Evolutionary conservation across 768 basidiomycete genomes (phyloP), one percentile per base, ranked within the genome.

Genomic region (Phanerochaete carnosa): DNA sequence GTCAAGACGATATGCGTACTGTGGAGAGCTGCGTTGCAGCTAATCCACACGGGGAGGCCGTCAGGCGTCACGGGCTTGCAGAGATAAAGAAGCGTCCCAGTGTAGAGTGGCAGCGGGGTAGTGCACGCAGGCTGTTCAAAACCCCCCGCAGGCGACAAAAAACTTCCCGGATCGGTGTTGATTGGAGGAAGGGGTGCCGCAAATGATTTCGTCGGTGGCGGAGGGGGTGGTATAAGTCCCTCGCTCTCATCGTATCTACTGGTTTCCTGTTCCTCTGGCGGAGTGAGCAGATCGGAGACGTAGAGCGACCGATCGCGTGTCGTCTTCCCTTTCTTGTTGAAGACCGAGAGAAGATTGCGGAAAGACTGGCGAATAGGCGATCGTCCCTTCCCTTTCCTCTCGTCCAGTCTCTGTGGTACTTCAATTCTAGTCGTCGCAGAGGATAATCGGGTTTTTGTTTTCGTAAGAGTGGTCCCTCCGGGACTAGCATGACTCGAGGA

Each of bases 281-380:
- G 15, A 32, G 13, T 26, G 3, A 55, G n/a, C 26, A 55, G 35
- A 16, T 55, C 54, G 19, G 54, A 25, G 9, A 55, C 23, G n/a
- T 55, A 33, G 25, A 39, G 9, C 3, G 54, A 55, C 7, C 37
- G 16, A 4, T 55, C 54, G 23, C 54, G n/a, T 29, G 35, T 12
- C 7, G 35, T 2, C 37, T 55, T 55, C 33, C 49, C 37, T 51
- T 49, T 74, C 70, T 83, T 87, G 72, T 80, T 86, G 74, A 89
- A 79, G 3, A 83, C 82, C 5, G 85, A 81, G 46, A 90, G 73
- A 30, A 89, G 69, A 64, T 84, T 89, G 43, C 82, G 80, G 62
- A 90, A 73, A 19, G 87, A 89, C 69, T 83, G 83, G 25, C 86
- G 81, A 53, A 90, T 73, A 2, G 85, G 83, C 4, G 84, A 87